Evolutionary conservation across 208 protist species (phyloP).

Genomic region (Wallacemonas rigidus): DNA sequence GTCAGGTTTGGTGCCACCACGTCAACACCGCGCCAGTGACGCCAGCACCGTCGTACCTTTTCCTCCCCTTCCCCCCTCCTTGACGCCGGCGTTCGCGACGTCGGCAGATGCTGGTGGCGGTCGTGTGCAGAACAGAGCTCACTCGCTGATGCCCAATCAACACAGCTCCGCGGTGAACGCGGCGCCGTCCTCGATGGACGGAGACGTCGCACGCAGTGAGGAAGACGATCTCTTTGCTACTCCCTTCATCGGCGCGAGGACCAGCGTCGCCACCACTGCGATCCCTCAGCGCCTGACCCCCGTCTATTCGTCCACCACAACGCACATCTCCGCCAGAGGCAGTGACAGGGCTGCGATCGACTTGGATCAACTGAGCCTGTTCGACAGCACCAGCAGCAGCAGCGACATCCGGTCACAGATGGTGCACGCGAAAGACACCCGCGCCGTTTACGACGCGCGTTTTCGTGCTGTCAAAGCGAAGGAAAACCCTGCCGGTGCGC

Average conservation of each 20-base stretch:
- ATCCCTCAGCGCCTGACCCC: neutral
- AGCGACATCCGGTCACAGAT: neutral
- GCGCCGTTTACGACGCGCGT: no score
- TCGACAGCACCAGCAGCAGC: slow-evolving; percentile 12
- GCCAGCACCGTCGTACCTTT: slow-evolving; percentile 1
- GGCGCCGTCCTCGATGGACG: no score
- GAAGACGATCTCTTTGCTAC: no score
- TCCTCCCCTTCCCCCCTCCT: neutral
- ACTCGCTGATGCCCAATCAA: neutral
- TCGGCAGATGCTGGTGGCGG: neutral
- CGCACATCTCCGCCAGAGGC: neutral
- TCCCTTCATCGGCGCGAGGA: no score
- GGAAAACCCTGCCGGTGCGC: neutral
- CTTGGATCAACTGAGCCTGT: slow-evolving; percentile 7
- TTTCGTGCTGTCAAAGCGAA: neutral
- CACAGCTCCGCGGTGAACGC: neutral
- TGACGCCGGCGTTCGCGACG: neutral
- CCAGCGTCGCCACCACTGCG: no score
- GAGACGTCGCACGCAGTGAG: no score
- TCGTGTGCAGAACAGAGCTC: neutral
- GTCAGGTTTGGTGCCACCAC: neutral
- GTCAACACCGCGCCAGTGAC: neutral
- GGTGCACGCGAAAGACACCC: no score
- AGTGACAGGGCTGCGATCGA: neutral
- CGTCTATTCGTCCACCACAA: neutral